A percentile compares a stretch with the other conserved stretches of the same genome.
phyloP scores from a whole-genome alignment of 169 alveolate genomes.

The Perkinsus marinus region DNA sequence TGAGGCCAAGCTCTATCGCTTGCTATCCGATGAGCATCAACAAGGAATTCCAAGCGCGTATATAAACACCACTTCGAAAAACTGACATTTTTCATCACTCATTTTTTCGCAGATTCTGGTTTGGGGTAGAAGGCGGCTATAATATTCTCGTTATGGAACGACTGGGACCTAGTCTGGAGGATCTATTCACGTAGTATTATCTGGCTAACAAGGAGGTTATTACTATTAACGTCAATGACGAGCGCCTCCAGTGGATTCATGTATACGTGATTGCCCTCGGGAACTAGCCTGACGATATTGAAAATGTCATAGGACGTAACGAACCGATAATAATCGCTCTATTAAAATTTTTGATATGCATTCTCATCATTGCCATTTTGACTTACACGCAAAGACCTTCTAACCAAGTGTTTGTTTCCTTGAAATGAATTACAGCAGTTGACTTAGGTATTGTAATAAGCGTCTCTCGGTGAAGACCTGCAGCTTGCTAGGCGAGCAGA shows the following conservation, averaged over 20 bases:
- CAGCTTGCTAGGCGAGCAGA: constrained; percentile 86
- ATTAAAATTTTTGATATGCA: no score
- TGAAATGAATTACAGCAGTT: no score
- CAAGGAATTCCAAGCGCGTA: background rate
- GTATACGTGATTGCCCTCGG: no score
- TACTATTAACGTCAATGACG: no score
- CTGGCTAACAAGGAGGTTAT: background rate
- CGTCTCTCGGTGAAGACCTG: constrained; percentile 85
- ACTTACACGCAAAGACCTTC: no score
- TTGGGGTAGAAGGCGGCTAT: constrained; percentile 35
- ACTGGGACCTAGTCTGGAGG: constrained; percentile 61
- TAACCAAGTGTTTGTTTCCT: no score
- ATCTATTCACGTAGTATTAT: constrained; percentile 26
- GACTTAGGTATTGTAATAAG: constrained; percentile 69
- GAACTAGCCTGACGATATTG: no score
- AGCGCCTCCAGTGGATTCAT: no score
- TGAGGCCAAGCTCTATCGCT: constrained; percentile 36
- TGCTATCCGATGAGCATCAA: constrained; percentile 24
- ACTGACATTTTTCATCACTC: background rate
- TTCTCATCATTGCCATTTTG: no score
- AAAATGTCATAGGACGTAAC: no score
- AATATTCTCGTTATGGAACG: constrained; percentile 60
- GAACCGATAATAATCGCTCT: no score
- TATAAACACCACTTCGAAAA: no score
- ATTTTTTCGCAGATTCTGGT: constrained; percentile 15